Percentiles rank a stretch among this genome's conserved stretches.
Conservation (phyloP, 1,139 yeast genomes). For the Sugiyamaella paludigena region DNA sequence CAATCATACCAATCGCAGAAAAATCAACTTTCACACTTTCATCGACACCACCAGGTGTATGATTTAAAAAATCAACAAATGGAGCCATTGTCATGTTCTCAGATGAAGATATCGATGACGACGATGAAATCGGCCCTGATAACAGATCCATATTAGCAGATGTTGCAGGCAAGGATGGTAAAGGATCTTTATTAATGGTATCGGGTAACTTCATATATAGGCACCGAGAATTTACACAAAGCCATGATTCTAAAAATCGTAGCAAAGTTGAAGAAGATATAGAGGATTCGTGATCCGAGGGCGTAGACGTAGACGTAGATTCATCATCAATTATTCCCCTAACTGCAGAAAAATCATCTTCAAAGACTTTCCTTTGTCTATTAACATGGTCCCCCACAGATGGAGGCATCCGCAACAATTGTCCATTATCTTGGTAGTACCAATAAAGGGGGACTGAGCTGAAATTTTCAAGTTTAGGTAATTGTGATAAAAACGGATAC, state of each 20-base stretch:
- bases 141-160: conserved; percentile 22
- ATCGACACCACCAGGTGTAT: conserved; percentile 48
- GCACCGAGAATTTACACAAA: conserved; percentile 88
- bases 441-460: conserved; percentile 35
- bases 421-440: conserved; percentile 29
- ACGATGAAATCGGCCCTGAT: neutral
- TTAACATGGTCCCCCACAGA: conserved; percentile 26
- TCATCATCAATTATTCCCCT: conserved; percentile 5
- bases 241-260: conserved; percentile 69
- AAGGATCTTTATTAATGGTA: conserved; percentile 33
- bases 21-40: conserved; percentile 47
- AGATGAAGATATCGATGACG: neutral
- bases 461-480: conserved; percentile 31
- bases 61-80: conserved; percentile 83
- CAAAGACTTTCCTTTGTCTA: conserved; percentile 33
- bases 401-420: conserved; percentile 31
- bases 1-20: conserved; percentile 46
- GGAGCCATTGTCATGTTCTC: conserved; percentile 92
- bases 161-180: neutral
- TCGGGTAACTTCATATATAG: conserved; percentile 69
- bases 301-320: conserved; percentile 16
- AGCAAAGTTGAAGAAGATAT: conserved; percentile 17
- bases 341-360: conserved; percentile 21
- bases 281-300: neutral
- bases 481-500: conserved; percentile 26